Base-by-base conservation (phyloP, 352 stramenopile genomes). In the Pythium phragmitis region DNA sequence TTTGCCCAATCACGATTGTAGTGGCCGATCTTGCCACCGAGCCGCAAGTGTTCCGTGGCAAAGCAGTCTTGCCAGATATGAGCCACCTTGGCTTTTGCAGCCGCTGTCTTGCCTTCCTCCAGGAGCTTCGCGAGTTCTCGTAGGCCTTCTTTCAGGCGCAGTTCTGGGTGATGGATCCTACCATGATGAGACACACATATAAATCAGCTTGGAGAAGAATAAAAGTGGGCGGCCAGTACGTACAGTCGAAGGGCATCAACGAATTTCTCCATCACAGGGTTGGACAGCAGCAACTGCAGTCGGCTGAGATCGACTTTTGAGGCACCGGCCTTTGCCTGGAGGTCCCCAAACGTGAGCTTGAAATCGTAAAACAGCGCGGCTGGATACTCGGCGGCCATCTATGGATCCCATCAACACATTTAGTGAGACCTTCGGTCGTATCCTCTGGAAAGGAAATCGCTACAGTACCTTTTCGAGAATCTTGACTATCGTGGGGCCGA, bases 321-420 rank as follows among this genome's bases (percentile, higher is more conserved):
- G 14, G 19, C 8, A 11, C 17, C 17, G 17, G 57, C 34, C 9
- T 63, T 71, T 11, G 68, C 23, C 11, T 52, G 48, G 3, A 75
- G 74, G 19, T 72, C 74, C 21, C 57, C 70, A 42, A 72, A 88
- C 0, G 84, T 88, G 33, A 93, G 71, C 59, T 84, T 87, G 62
- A 91, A 95, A 46, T 95, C 86, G 58, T 92, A 95, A 49, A 92
- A 94, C 7, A 95, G 67, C 11, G 86, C 82, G 8, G 68, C 70
- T 5, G 84, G 80, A 55, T 91, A 95, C 58, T 91, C 77, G 7
- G 71, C 69, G 2, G 86, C 86, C 65, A 93, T 85, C 85, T 92
- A 49, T 26, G 28, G 23, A 13, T 23, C 39, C 28, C 46, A 55
- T 11, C 46, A 0, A 21, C 50, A 51, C 5, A 49, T 26, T 14